Evolutionary conservation across 805 yeast genomes (phyloP).

Genomic region (Spencermartinsiella europaea): DNA sequence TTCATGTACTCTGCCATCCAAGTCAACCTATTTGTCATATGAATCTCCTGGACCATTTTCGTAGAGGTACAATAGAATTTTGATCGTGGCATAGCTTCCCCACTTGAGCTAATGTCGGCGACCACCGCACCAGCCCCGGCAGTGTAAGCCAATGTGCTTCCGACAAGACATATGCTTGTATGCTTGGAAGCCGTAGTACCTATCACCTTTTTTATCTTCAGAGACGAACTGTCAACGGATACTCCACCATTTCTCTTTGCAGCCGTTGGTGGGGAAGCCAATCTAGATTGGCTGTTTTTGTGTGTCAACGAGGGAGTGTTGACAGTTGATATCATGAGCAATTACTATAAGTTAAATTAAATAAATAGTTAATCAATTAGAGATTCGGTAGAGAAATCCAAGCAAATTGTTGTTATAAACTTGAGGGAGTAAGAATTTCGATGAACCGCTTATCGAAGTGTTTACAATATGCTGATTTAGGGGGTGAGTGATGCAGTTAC

Average conservation of each 20-base stretch:
- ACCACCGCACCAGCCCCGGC: slow-evolving; percentile 29
- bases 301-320: not conserved
- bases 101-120: slow-evolving; percentile 6
- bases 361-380: too few species aligned
- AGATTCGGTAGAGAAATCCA: too few species aligned
- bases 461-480: too few species aligned
- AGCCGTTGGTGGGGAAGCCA: not conserved
- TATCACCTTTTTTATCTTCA: slow-evolving; percentile 14
- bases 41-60: slow-evolving; percentile 14
- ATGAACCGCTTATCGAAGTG: too few species aligned
- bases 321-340: not conserved
- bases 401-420: too few species aligned
- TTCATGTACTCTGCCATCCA: not conserved
- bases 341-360: not conserved
- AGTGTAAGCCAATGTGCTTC: slow-evolving; percentile 22
- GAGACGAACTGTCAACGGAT: not conserved
- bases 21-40: not conserved
- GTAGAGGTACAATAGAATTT: slow-evolving; percentile 18
- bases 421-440: too few species aligned
- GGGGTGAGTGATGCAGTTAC: too few species aligned
- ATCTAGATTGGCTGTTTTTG: not conserved
- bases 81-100: slow-evolving; percentile 7
- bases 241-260: not conserved
- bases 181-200: slow-evolving; percentile 22
- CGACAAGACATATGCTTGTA: slow-evolving; percentile 14